These are phyloP conservation scores for Podila epicladia DNA, from an alignment of 192 early-diverging fungal genomes.

Conservation along the genomic window DNA sequence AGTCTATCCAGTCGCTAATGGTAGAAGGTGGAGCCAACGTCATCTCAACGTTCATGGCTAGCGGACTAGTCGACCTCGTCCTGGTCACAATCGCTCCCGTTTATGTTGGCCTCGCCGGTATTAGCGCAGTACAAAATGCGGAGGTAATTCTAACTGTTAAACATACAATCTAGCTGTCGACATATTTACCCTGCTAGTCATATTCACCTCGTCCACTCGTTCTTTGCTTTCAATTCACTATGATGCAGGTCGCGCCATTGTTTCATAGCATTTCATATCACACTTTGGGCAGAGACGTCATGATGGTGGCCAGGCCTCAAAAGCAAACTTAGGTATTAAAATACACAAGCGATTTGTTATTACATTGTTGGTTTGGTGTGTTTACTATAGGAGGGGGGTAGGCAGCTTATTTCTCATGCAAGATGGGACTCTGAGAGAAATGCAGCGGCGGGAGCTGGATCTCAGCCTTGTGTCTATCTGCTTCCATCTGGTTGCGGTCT, in stretches of 20 bases:
- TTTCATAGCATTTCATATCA: constrained; percentile 32
- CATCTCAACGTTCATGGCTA: constrained; percentile 71
- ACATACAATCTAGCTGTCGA: too few species aligned
- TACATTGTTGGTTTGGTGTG: not conserved
- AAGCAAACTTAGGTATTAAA: not conserved
- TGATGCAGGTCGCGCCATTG: constrained; percentile 16
- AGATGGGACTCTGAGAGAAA: constrained; percentile 39
- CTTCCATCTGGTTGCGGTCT: constrained; percentile 26
- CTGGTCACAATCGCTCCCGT: constrained; percentile 80
- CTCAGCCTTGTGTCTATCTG: constrained; percentile 34
- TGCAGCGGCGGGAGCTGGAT: constrained; percentile 25
- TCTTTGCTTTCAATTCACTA: too few species aligned
- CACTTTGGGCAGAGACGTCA: constrained; percentile 31
- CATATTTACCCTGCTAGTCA: too few species aligned
- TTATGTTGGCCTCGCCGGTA: constrained; percentile 69
- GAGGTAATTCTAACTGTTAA: constrained; percentile 16
- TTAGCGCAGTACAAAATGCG: constrained; percentile 54
- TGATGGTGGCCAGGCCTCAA: constrained; percentile 36
- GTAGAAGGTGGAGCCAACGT: constrained; percentile 89
- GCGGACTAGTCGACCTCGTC: constrained; percentile 54
- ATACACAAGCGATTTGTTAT: not conserved
- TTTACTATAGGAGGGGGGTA: not conserved
- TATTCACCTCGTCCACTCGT: too few species aligned
- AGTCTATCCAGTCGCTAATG: constrained; percentile 72
- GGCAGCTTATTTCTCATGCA: constrained; percentile 27